Percentiles rank a stretch among this genome's conserved stretches.
Conservation (phyloP, 2,329 filamentous ascomycete species). For the Podosphaera leucotricha region DNA sequence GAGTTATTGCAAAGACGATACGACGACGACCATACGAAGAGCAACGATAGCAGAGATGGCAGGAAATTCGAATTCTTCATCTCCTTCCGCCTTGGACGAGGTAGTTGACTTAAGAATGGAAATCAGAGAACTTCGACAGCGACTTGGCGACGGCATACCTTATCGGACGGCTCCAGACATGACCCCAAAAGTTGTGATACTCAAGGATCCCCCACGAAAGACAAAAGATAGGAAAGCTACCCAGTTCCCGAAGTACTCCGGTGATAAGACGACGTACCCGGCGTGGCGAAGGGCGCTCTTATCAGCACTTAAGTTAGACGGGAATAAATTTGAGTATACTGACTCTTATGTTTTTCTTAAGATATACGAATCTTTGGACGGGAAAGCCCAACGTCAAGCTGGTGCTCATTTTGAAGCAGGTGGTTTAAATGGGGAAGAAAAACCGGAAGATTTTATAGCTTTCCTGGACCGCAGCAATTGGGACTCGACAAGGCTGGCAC, state of each 20-base stretch:
- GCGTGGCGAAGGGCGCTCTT: not conserved
- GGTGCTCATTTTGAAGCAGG: not conserved
- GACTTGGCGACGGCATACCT: not conserved
- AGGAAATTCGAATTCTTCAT: too few relatives aligned
- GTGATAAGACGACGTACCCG: not conserved
- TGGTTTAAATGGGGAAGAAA: not conserved
- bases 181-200: not conserved
- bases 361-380: not conserved
- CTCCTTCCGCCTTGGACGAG: too few relatives aligned
- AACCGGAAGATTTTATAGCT: not conserved
- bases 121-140: not conserved
- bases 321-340: not conserved
- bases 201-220: not conserved
- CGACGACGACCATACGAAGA: too few relatives aligned
- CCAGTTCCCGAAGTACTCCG: not conserved
- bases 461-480: not conserved
- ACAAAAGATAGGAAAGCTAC: not conserved
- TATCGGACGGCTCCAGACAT: not conserved
- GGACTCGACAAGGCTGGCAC: not conserved
- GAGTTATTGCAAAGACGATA: too few relatives aligned
- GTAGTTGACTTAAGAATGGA: not conserved
- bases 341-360: not conserved
- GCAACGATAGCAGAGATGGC: too few relatives aligned
- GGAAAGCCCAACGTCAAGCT: not conserved
- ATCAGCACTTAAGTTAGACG: not conserved